These are phyloP conservation scores for Protomyces inundatus DNA, from an alignment of 1,139 yeast species.

Conservation along the genomic window DNA sequence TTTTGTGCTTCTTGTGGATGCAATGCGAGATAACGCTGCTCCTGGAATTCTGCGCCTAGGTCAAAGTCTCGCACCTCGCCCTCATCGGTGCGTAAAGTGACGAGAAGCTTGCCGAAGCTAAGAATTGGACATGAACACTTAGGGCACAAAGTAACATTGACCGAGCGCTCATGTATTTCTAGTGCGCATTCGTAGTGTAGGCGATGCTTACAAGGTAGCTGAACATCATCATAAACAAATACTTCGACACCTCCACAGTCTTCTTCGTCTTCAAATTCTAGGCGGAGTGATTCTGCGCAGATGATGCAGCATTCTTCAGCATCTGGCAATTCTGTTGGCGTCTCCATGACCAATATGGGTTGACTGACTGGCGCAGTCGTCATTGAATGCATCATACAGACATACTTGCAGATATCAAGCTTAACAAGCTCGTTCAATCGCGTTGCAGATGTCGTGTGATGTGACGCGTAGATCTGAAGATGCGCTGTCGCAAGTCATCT, in stretches of 20 bases:
- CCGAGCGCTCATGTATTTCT: conserved; percentile 24
- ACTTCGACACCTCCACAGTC: neutral
- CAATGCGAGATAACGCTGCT: conserved; percentile 28
- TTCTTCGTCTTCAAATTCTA: conserved; percentile 8
- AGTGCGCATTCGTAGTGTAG: conserved; percentile 34
- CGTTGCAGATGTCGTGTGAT: too few relatives aligned
- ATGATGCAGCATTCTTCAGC: conserved; percentile 17
- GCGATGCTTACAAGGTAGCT: conserved; percentile 31
- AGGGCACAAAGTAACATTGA: conserved; percentile 31
- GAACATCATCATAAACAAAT: conserved; percentile 30
- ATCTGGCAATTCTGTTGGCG: too few relatives aligned
- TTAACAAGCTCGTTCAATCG: too few relatives aligned
- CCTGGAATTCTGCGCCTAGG: conserved; percentile 29
- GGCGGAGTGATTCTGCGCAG: conserved; percentile 16
- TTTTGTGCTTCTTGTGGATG: conserved; percentile 29
- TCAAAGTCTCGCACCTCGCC: conserved; percentile 32
- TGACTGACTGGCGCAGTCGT: too few relatives aligned
- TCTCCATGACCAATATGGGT: too few relatives aligned
- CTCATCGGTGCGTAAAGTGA: conserved; percentile 32
- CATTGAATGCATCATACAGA: too few relatives aligned
- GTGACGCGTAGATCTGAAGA: too few relatives aligned
- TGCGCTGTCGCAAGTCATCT: too few relatives aligned
- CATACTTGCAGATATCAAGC: too few relatives aligned
- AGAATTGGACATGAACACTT: conserved; percentile 29
- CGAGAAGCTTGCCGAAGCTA: conserved; percentile 28